These are phyloP conservation scores for Musa itinerans DNA, from an alignment of 176 grass and related monocot species.

Conservation along the genomic window DNA sequence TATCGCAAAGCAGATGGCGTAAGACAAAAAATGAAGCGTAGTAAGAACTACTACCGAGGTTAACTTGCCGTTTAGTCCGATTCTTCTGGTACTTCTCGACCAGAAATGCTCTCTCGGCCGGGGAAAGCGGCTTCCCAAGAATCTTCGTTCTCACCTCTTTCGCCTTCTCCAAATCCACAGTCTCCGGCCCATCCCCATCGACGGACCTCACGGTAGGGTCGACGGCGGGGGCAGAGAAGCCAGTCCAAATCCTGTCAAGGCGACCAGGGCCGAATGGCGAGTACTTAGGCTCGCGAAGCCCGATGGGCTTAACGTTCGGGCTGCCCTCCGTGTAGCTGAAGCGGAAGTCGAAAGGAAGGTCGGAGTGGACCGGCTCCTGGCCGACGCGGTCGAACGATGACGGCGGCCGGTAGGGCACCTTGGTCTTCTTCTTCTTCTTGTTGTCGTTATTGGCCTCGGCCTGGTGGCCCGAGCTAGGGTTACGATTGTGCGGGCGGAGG, in stretches of 20 bases:
- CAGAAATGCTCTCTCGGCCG: background rate
- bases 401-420: background rate
- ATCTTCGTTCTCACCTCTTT: constrained; percentile 26
- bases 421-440: constrained; percentile 14
- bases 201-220: background rate
- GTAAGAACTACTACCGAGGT: constrained; percentile 5
- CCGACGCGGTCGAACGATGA: constrained; percentile 28
- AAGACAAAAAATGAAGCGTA: background rate
- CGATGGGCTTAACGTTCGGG: constrained; percentile 44
- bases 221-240: constrained; percentile 23
- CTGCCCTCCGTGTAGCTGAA: constrained; percentile 58
- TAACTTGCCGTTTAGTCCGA: constrained; percentile 18
- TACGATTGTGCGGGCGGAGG: constrained; percentile 20
- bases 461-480: background rate
- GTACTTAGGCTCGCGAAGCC: constrained; percentile 66
- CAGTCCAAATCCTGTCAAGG: constrained; percentile 54
- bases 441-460: background rate
- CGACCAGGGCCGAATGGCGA: constrained; percentile 63
- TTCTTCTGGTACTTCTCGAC: constrained; percentile 9
- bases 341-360: constrained; percentile 59
- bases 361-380: constrained; percentile 26
- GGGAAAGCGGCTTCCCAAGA: constrained; percentile 1
- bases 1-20: background rate
- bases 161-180: constrained; percentile 40
- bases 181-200: constrained; percentile 22